phyloP scores from a whole-genome alignment of 2,329 filamentous ascomycete genomes.

The Monosporascus cannonballus region DNA sequence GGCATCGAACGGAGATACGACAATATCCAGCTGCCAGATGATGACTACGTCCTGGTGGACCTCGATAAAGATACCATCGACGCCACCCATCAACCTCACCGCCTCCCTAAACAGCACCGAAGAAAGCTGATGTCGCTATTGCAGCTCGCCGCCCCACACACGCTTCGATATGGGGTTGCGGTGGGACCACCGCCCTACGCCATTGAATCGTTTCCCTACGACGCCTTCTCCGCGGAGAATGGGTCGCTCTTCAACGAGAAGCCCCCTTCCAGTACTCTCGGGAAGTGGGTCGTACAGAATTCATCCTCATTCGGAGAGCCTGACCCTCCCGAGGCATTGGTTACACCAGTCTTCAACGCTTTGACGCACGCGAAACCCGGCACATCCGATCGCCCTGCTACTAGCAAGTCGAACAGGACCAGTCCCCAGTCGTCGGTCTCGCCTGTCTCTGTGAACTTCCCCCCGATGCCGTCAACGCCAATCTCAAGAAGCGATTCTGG shows the following conservation, averaged over 20 bases:
- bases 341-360: conserved; percentile 79
- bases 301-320: conserved; percentile 79
- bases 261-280: conserved; percentile 64
- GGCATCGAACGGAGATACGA: conserved; percentile 92
- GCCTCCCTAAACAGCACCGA: conserved; percentile 80
- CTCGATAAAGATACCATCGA: conserved; percentile 88
- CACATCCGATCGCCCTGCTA: conserved; percentile 69
- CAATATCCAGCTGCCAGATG: conserved; percentile 77
- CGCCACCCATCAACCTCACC: conserved; percentile 69
- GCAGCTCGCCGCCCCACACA: conserved; percentile 85
- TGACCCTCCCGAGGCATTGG: conserved; percentile 42
- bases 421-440: conserved; percentile 64
- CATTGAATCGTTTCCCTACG: conserved; percentile 85
- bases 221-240: conserved; percentile 85
- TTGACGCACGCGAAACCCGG: conserved; percentile 74
- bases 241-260: conserved; percentile 70
- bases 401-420: conserved; percentile 57
- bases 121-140: conserved; percentile 84
- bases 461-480: conserved; percentile 67
- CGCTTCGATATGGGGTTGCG: conserved; percentile 77
- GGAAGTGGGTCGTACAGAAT: conserved; percentile 83
- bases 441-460: conserved; percentile 72
- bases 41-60: conserved; percentile 93
- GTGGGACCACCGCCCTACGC: conserved; percentile 90
- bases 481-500: conserved; percentile 89